These are phyloP conservation scores for Wickerhamiella cacticola DNA, from an alignment of 805 yeast species.

Conservation along the genomic window DNA sequence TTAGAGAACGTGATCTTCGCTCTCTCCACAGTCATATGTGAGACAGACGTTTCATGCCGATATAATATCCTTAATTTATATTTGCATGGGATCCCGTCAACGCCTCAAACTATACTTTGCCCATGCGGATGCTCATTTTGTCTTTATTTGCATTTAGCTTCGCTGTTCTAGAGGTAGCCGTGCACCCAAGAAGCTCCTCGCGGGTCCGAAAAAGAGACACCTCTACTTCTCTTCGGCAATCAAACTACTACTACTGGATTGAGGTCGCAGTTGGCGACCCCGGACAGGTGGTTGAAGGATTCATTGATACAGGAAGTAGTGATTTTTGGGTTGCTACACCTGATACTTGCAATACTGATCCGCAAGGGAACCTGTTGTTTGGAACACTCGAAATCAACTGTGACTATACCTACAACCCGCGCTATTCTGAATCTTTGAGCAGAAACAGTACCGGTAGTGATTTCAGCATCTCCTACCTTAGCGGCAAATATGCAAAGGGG, in stretches of 20 bases:
- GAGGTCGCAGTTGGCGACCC: slow-evolving; percentile 40
- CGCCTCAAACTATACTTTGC: neutral
- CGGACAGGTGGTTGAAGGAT: slow-evolving; percentile 38
- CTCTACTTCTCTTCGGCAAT: neutral
- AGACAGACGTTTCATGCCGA: neutral
- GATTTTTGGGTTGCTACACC: slow-evolving; percentile 47
- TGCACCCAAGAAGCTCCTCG: neutral
- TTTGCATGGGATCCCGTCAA: neutral
- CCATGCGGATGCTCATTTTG: neutral
- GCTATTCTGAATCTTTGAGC: slow-evolving; percentile 23
- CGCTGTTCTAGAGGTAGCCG: neutral
- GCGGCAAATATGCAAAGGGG: slow-evolving; percentile 36
- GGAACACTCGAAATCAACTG: slow-evolving; percentile 12
- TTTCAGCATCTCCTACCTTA: slow-evolving; percentile 35
- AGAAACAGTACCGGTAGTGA: slow-evolving; percentile 11
- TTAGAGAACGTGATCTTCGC: neutral
- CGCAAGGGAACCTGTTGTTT: neutral
- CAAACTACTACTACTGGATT: slow-evolving; percentile 20
- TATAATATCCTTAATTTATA: neutral
- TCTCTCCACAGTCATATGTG: neutral
- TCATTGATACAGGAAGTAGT: slow-evolving; percentile 62
- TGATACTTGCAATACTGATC: slow-evolving; percentile 16
- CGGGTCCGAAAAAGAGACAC: neutral
- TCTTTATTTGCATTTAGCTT: neutral
- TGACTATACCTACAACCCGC: slow-evolving; percentile 19